Base-by-base conservation (phyloP, 1,284 basidiomycete species). In the Agroathelia rolfsii region DNA sequence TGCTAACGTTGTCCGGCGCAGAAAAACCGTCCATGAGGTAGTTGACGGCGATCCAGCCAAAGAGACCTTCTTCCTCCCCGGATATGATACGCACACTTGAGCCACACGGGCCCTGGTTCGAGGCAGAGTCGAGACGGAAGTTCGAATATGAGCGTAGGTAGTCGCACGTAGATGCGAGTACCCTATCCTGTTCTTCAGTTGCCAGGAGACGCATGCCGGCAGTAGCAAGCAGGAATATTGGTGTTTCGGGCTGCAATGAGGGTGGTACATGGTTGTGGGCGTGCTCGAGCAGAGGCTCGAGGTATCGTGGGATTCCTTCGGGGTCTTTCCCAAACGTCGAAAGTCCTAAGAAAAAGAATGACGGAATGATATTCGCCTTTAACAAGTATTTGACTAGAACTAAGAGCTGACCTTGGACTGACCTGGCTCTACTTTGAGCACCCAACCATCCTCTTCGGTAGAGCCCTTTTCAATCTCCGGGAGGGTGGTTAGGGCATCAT, bases 21-120 rank as follows among this genome's bases (percentile, higher is more conserved):
- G 76, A 70, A 45, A 94, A 76, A 29, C 80, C 76, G 33, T 70
- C 70, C 30, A 93, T 63, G 21, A 94, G 67, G 58, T 96, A 97
- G 60, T 98, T 98, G 42, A 88, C 88, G 8, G 93, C 96, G 50
- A 97, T 92, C 94, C 94, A 98, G 12, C 93, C 92, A 54, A 88
- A 97, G 16, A 97, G 90, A 28, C 88, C 90, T 58, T 98, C 94
- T 51, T 97, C 92, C 47, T 79, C 83, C 12, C 94, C 94, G 47
- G 97, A 92, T 94, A 97, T 96, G 44, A 95, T 80, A 34, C 72
- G 74, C 15, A 94, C 84, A 3, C 69, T 70, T 33, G 86, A 76
- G 10, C 84, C 81, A 55, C 94, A 97, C 3, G 83, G 84, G 3
- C 85, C 85, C 21, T 62, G 62, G 4, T 58, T 52, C 7, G 76